phyloP scores from a whole-genome alignment of 352 stramenopile species.

The Globisporangium splendens region DNA sequence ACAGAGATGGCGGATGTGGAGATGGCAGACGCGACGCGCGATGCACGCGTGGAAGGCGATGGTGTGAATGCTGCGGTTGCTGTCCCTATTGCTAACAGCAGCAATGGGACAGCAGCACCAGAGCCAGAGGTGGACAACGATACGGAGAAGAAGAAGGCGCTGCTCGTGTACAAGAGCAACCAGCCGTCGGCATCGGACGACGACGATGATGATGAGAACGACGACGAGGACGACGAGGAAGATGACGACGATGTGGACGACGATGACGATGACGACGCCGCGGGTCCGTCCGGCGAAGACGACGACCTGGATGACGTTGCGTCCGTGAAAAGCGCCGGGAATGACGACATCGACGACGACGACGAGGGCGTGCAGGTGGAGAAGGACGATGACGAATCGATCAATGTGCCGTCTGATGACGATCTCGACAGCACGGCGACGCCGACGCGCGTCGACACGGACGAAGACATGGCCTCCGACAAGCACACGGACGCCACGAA shows the following conservation, averaged over 20 bases:
- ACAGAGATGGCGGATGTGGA: constrained; percentile 31
- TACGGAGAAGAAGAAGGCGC: constrained; percentile 71
- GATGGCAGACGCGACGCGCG: constrained; percentile 22
- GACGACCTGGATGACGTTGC: constrained; percentile 17
- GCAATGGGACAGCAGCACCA: too few relatives aligned
- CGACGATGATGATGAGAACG: constrained; percentile 42
- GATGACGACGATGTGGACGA: constrained; percentile 25
- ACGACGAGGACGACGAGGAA: constrained; percentile 34
- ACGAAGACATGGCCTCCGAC: constrained; percentile 26
- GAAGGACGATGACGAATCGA: constrained; percentile 75
- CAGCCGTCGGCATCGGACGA: constrained; percentile 60
- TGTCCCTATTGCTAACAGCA: too few relatives aligned
- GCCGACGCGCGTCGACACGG: constrained; percentile 37
- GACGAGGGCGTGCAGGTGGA: constrained; percentile 59
- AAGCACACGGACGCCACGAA: background rate
- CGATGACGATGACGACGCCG: constrained; percentile 19
- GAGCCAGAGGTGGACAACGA: constrained; percentile 8
- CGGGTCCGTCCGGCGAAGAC: constrained; percentile 14
- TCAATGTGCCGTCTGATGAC: constrained; percentile 71
- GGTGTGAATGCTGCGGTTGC: constrained; percentile 7
- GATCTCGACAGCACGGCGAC: constrained; percentile 69
- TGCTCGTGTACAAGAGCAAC: constrained; percentile 77
- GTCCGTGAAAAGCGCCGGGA: constrained; percentile 13
- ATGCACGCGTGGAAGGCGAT: background rate
- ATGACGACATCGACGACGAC: constrained; percentile 22